Evolutionary conservation across 2,329 filamentous ascomycete species (phyloP).

Genomic region (Penicillium thymicola): DNA sequence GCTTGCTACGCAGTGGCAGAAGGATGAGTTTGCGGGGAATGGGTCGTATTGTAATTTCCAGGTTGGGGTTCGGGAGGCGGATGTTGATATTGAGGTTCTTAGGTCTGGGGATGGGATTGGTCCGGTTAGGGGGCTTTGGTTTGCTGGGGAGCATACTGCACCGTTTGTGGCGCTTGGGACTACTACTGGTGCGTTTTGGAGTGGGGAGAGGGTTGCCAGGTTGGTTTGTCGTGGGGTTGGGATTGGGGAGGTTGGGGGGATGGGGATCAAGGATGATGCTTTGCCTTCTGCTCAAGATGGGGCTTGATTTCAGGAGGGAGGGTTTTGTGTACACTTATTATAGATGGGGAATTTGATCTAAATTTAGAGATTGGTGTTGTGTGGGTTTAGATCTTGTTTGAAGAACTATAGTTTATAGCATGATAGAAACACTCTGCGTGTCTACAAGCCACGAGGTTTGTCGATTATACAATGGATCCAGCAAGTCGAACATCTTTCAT

Average conservation of each 20-base stretch:
- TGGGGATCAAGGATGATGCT: constrained; percentile 29
- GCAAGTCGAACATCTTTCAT: constrained; percentile 2
- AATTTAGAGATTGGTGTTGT: neutral
- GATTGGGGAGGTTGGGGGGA: constrained; percentile 24
- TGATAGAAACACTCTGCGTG: neutral
- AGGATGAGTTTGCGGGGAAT: constrained; percentile 73
- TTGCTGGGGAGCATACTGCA: constrained; percentile 86
- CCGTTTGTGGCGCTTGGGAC: constrained; percentile 88
- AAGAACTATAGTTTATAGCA: neutral
- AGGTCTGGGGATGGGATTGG: constrained; percentile 50
- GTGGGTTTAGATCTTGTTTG: neutral
- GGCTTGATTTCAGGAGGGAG: neutral
- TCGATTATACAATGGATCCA: neutral
- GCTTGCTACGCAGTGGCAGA: constrained; percentile 73
- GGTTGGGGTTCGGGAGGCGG: constrained; percentile 65
- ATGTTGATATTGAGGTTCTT: constrained; percentile 66
- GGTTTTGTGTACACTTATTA: neutral
- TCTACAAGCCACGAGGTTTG: neutral
- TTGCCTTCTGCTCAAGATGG: constrained; percentile 26
- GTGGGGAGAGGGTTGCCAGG: constrained; percentile 72
- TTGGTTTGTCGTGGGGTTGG: constrained; percentile 42
- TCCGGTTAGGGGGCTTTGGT: constrained; percentile 66
- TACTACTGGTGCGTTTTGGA: constrained; percentile 88
- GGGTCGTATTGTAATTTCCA: constrained; percentile 87
- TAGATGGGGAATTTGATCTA: neutral